These are phyloP conservation scores for Neurospora sp. DNA, from an alignment of 495 filamentous ascomycete genomes.

Conservation along the genomic window DNA sequence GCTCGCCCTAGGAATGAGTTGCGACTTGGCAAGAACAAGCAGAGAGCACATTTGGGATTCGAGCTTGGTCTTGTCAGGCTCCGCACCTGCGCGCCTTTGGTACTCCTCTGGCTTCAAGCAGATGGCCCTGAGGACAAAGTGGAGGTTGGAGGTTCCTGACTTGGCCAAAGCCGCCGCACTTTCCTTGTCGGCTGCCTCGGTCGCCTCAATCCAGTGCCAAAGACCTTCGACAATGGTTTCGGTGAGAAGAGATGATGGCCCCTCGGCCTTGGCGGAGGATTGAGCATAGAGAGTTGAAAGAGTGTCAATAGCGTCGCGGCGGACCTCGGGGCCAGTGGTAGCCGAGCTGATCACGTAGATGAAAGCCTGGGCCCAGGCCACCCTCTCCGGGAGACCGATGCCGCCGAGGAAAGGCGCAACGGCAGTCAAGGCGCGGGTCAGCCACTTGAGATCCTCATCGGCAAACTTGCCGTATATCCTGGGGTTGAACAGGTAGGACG, in stretches of 20 bases:
- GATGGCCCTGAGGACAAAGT: conserved; percentile 60
- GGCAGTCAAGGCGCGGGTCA: conserved; percentile 56
- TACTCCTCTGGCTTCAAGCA: conserved; percentile 42
- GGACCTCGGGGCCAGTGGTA: conserved; percentile 43
- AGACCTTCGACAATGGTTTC: conserved; percentile 55
- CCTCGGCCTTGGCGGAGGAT: conserved; percentile 34
- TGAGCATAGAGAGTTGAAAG: conserved; percentile 52
- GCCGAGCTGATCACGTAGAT: conserved; percentile 65
- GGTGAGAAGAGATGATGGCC: conserved; percentile 31
- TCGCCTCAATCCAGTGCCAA: conserved; percentile 69
- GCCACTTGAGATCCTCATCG: conserved; percentile 69
- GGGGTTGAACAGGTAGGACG: conserved; percentile 75
- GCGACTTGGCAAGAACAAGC: conserved; percentile 65
- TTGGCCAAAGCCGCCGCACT: conserved; percentile 60
- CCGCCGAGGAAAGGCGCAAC: conserved; percentile 35
- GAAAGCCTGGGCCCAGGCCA: conserved; percentile 70
- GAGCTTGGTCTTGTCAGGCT: conserved; percentile 31
- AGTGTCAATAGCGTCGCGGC: conserved; percentile 45
- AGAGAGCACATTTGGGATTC: conserved; percentile 60
- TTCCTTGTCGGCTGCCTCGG: conserved; percentile 64
- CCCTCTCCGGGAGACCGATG: conserved; percentile 21
- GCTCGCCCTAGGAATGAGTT: conserved; percentile 62
- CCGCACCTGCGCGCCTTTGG: conserved; percentile 25
- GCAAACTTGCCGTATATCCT: conserved; percentile 72
- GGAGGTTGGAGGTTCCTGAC: conserved; percentile 46